Percentiles rank a stretch among this genome's conserved stretches.
Conservation (phyloP, 495 filamentous ascomycete genomes). For the Penicillium tannophilum region DNA sequence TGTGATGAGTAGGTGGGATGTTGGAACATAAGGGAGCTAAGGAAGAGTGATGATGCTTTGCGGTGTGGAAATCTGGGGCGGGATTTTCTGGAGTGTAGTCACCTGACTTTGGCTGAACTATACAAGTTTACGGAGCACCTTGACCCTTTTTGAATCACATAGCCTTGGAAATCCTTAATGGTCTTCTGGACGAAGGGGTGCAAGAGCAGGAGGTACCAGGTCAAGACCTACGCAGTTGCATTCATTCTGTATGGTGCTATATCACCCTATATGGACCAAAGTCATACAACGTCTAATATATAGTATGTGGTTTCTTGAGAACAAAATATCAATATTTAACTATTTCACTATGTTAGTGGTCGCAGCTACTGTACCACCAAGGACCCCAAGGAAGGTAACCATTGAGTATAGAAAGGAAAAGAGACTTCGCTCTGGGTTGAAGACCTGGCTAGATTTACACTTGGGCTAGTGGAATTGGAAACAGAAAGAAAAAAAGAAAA, state of each 20-base stretch:
- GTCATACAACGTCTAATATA: too few species aligned
- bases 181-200: too few species aligned
- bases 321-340: neutral
- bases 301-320: too few species aligned
- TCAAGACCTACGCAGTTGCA: too few species aligned
- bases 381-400: neutral
- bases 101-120: neutral
- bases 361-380: neutral
- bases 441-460: slow-evolving; percentile 5
- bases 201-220: too few species aligned
- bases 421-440: neutral
- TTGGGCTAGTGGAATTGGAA: neutral
- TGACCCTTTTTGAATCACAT: neutral
- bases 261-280: too few species aligned
- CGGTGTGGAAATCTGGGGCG: slow-evolving; percentile 8
- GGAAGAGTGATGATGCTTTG: neutral
- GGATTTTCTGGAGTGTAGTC: slow-evolving; percentile 6
- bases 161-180: too few species aligned
- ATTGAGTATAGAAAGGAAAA: neutral
- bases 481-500: neutral
- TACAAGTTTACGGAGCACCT: neutral
- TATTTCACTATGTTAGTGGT: neutral
- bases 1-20: slow-evolving; percentile 6
- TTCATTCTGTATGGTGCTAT: too few species aligned
- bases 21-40: slow-evolving; percentile 8